Conservation (phyloP, 192 early-diverging fungal species). For the Linderina pennispora region DNA sequence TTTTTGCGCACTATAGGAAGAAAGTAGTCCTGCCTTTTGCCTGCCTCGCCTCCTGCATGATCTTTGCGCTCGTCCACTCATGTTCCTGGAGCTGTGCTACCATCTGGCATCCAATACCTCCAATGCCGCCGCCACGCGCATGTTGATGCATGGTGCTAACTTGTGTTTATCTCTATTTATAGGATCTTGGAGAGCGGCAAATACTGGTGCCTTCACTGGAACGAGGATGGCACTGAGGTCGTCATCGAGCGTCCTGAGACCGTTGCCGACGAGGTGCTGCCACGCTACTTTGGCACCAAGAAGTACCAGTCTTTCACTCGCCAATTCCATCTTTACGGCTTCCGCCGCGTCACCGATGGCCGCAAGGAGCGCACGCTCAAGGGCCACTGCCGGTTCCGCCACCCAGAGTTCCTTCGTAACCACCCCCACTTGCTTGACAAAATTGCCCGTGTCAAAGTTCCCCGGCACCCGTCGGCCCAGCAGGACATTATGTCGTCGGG, state of each 20-base stretch:
- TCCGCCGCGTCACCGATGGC: slow-evolving; percentile 30
- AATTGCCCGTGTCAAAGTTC: slow-evolving; percentile 3
- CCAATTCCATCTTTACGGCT: slow-evolving; percentile 42
- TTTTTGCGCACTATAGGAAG: too few species aligned
- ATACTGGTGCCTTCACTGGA: slow-evolving; percentile 19
- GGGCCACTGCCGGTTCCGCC: slow-evolving; percentile 8
- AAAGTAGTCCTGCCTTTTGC: too few species aligned
- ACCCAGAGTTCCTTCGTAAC: slow-evolving; percentile 12
- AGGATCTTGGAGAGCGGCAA: slow-evolving; percentile 8
- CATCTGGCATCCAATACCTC: too few species aligned
- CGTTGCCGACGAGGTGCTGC: slow-evolving; percentile 4
- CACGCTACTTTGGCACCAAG: slow-evolving; percentile 13
- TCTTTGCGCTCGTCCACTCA: too few species aligned
- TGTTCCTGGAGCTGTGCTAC: too few species aligned
- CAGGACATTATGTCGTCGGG: too few species aligned
- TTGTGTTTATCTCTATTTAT: slow-evolving; percentile 1
- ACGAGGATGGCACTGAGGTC: slow-evolving; percentile 11
- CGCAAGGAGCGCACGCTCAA: slow-evolving; percentile 18
- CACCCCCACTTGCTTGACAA: slow-evolving; percentile 5
- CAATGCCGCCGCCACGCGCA: too few species aligned
- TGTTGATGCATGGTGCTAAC: too few species aligned
- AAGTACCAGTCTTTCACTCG: slow-evolving; percentile 34
- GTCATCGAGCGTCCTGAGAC: slow-evolving; percentile 2
- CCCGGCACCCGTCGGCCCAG: neutral
- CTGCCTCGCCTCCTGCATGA: too few species aligned